phyloP scores from a whole-genome alignment of 768 basidiomycete genomes.

The Suillus subaureus region DNA sequence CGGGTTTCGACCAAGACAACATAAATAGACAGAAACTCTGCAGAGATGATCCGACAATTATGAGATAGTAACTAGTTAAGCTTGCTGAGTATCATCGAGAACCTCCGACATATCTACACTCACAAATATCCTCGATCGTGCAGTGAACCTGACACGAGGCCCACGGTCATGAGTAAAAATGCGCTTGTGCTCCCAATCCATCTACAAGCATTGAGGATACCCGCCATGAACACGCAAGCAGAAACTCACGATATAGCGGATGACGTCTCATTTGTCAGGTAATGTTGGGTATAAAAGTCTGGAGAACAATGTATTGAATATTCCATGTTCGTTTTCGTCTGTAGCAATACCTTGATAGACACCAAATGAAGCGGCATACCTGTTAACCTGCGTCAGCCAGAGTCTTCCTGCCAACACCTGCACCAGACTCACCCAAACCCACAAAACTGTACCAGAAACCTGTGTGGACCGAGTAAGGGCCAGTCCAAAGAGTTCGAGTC shows the following conservation, averaged over 20 bases:
- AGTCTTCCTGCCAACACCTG: background rate
- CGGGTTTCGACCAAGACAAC: slow-evolving; percentile 38
- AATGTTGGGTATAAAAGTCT: background rate
- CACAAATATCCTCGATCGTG: background rate
- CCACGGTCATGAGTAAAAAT: background rate
- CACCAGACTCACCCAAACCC: background rate
- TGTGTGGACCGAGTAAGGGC: background rate
- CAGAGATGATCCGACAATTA: slow-evolving; percentile 28
- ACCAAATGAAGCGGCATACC: background rate
- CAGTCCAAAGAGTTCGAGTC: background rate
- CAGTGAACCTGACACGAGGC: background rate
- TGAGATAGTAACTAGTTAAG: slow-evolving; percentile 9
- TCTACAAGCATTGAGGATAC: background rate
- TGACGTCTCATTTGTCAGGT: background rate
- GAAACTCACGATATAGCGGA: slow-evolving; percentile 6
- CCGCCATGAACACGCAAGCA: background rate
- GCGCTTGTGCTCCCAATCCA: background rate
- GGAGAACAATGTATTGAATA: background rate
- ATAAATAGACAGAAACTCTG: slow-evolving; percentile 37
- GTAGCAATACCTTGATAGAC: background rate
- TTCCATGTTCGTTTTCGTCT: background rate
- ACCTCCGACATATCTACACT: background rate
- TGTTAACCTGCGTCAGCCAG: background rate
- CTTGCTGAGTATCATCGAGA: background rate
- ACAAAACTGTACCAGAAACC: background rate